phyloP scores from a whole-genome alignment of 768 basidiomycete species.

The Russula olivacea region DNA sequence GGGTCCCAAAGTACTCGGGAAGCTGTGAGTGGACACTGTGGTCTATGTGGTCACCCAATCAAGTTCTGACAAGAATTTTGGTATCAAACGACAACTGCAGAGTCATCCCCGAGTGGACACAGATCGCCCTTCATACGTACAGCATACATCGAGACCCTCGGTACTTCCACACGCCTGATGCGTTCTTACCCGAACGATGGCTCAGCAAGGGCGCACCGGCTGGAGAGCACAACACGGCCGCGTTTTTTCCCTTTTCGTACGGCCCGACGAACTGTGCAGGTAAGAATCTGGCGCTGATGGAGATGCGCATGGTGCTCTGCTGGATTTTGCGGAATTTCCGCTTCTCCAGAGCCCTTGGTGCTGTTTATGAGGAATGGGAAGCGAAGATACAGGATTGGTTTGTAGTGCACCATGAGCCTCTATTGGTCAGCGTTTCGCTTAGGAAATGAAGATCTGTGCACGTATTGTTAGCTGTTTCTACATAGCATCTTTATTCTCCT shows the following conservation, averaged over 20 bases:
- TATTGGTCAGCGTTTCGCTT: background rate
- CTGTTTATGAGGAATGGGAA: background rate
- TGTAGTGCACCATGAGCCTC: constrained; percentile 12
- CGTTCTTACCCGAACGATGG: constrained; percentile 22
- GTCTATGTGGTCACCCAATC: background rate
- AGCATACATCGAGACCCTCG: constrained; percentile 21
- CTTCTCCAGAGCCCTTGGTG: background rate
- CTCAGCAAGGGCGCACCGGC: constrained; percentile 1
- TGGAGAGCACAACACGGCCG: constrained; percentile 29
- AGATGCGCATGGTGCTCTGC: constrained; percentile 39
- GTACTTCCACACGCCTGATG: constrained; percentile 11
- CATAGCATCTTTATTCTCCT: no score
- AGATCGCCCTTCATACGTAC: constrained; percentile 17
- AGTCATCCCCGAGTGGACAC: constrained; percentile 18
- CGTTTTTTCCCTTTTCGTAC: constrained; percentile 40
- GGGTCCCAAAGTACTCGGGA: constrained; percentile 29
- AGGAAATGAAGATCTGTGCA: constrained; percentile 1
- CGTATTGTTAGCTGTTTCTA: no score
- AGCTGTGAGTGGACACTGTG: constrained; percentile 1
- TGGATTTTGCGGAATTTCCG: constrained; percentile 37
- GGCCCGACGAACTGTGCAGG: constrained; percentile 42
- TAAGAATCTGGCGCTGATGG: constrained; percentile 38
- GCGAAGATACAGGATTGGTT: no score
- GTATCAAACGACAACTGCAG: background rate
- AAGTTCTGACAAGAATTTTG: background rate